These are phyloP conservation scores for Kuraishia piskuri DNA, from an alignment of 805 yeast genomes.

Conservation along the genomic window DNA sequence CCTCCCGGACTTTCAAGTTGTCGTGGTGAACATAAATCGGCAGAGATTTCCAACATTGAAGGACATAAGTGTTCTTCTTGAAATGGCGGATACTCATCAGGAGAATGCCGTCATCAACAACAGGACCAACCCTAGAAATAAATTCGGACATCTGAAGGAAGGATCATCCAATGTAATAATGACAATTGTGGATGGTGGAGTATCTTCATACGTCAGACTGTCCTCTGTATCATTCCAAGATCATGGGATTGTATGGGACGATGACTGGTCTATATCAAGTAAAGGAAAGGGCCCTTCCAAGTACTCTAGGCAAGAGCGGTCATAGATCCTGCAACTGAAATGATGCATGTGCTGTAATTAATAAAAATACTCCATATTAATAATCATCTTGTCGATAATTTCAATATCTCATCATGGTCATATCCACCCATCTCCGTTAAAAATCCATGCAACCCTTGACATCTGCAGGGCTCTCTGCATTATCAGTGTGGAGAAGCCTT, in stretches of 20 bases:
- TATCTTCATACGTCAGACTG: constrained; percentile 55
- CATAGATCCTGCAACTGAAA: too few relatives aligned
- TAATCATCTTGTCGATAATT: too few relatives aligned
- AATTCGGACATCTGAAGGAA: constrained; percentile 1
- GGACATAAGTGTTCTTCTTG: constrained; percentile 30
- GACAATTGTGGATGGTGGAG: constrained; percentile 73
- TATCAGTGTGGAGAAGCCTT: not conserved
- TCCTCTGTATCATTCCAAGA: constrained; percentile 38
- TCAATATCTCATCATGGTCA: too few relatives aligned
- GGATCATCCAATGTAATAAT: constrained; percentile 12
- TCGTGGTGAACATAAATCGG: constrained; percentile 41
- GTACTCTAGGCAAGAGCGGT: not conserved
- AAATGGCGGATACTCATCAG: constrained; percentile 13
- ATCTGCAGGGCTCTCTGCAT: not conserved
- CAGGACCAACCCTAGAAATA: not conserved
- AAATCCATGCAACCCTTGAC: too few relatives aligned
- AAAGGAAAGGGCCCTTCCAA: not conserved
- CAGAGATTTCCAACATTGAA: constrained; percentile 35
- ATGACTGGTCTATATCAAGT: constrained; percentile 10
- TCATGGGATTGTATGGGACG: constrained; percentile 20
- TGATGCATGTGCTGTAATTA: too few relatives aligned
- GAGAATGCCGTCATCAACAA: not conserved
- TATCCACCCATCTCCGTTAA: not conserved
- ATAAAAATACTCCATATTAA: too few relatives aligned
- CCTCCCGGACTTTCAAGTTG: constrained; percentile 66